Conservation (phyloP, 73 alveolate species). For the Paramecium pentaurelia region DNA sequence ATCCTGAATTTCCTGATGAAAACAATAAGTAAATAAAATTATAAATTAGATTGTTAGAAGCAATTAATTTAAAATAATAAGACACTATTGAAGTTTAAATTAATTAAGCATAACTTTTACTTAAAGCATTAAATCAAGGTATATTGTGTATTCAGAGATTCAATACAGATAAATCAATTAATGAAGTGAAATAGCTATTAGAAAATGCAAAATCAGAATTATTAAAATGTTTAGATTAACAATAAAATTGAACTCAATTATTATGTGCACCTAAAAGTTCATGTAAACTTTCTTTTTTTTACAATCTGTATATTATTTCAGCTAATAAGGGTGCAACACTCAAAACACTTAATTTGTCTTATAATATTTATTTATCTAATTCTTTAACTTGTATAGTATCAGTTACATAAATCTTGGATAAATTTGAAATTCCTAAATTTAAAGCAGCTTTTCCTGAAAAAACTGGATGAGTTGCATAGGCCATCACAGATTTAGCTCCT, state of each 20-base stretch:
- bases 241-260: not conserved
- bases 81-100: not conserved
- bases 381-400: constrained; percentile 73
- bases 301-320: constrained; percentile 43
- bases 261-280: not conserved
- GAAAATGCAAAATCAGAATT: not conserved
- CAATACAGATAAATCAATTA: not conserved
- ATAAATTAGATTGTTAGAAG: not conserved
- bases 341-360: not conserved
- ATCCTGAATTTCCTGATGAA: not conserved
- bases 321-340: constrained; percentile 54
- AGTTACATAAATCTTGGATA: constrained; percentile 80
- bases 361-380: constrained; percentile 18
- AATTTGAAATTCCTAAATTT: constrained; percentile 72
- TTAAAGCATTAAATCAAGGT: not conserved
- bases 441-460: constrained; percentile 84
- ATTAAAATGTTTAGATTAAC: not conserved
- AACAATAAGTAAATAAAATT: not conserved
- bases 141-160: not conserved
- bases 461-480: constrained; percentile 95
- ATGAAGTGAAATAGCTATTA: not conserved
- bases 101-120: not conserved
- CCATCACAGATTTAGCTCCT: constrained; percentile 89
- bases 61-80: not conserved
- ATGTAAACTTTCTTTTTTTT: constrained; percentile 23